Evolutionary conservation across 371 early-diverging fungal genomes (phyloP).

Genomic region (Apophysomyces ossiformis): DNA sequence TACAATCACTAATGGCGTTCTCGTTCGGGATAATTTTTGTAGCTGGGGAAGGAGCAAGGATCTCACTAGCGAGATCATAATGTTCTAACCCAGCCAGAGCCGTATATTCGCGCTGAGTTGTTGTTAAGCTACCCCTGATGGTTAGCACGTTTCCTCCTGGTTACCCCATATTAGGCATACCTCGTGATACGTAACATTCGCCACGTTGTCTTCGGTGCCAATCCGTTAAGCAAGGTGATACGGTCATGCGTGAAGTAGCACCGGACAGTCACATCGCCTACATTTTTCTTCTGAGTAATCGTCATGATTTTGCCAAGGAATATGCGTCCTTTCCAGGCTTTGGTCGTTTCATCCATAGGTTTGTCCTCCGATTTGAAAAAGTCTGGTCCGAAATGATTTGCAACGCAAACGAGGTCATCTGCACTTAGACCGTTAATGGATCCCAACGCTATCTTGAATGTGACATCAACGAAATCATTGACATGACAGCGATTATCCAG

Average conservation of each 20-base stretch:
- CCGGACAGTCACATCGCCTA: constrained; percentile 52
- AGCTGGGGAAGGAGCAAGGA: constrained; percentile 61
- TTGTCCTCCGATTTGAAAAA: constrained; percentile 36
- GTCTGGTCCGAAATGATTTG: constrained; percentile 49
- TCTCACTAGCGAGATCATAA: constrained; percentile 64
- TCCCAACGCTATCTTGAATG: constrained; percentile 44
- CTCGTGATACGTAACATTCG: constrained; percentile 36
- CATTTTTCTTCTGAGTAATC: constrained; percentile 45
- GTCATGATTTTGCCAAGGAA: constrained; percentile 69
- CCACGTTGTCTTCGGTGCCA: constrained; percentile 51
- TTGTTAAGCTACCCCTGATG: constrained; percentile 61
- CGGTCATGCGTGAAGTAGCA: constrained; percentile 51
- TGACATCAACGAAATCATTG: constrained; percentile 79
- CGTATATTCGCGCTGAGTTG: constrained; percentile 84
- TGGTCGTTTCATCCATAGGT: neutral
- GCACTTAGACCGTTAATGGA: constrained; percentile 37
- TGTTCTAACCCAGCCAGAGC: constrained; percentile 73
- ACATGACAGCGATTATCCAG: constrained; percentile 64
- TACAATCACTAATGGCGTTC: constrained; percentile 52
- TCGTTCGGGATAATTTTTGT: constrained; percentile 30
- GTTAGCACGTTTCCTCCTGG: neutral
- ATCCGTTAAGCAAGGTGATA: constrained; percentile 45
- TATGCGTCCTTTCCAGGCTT: constrained; percentile 35
- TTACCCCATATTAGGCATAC: constrained; percentile 12
- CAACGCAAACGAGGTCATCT: constrained; percentile 56